A percentile compares a stretch with the other conserved stretches of the same genome.
Conservation (phyloP, 495 filamentous ascomycete species). For the Trichoderma reesei region DNA sequence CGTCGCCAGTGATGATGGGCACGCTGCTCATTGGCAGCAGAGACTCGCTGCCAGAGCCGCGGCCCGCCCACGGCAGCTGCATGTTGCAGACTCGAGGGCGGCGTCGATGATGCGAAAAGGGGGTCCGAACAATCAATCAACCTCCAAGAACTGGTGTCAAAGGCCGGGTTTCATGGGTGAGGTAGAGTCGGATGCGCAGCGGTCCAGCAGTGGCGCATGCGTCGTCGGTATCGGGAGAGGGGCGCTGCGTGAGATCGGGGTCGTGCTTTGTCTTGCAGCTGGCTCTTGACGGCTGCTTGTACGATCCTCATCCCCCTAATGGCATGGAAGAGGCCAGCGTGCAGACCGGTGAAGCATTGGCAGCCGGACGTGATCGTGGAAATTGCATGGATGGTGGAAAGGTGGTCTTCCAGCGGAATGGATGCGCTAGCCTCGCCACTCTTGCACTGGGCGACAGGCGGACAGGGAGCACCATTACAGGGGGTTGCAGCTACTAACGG, state of each 20-base stretch:
- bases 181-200: neutral
- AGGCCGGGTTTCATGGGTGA: neutral
- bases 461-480: neutral
- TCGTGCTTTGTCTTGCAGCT: neutral
- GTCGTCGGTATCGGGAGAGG: neutral
- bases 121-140: neutral
- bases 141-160: neutral
- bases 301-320: neutral
- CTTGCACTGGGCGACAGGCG: neutral
- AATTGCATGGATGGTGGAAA: neutral
- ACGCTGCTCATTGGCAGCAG: slow-evolving; percentile 26
- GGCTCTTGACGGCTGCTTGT: neutral
- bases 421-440: slow-evolving; percentile 7
- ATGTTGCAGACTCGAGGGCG: slow-evolving; percentile 16
- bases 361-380: neutral
- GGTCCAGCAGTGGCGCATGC: neutral
- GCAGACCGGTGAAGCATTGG: slow-evolving; percentile 3
- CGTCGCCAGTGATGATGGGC: slow-evolving; percentile 22
- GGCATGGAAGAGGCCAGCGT: neutral
- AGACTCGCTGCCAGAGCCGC: slow-evolving; percentile 25
- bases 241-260: neutral
- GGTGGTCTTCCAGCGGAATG: slow-evolving; percentile 5
- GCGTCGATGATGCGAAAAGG: neutral
- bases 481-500: slow-evolving; percentile 3
- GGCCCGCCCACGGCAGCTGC: slow-evolving; percentile 30